A percentile compares a stretch with the other conserved stretches of the same genome.
Conservation (phyloP, 139 green algal genomes). For the Auxenochlorella pyrenoidosa region DNA sequence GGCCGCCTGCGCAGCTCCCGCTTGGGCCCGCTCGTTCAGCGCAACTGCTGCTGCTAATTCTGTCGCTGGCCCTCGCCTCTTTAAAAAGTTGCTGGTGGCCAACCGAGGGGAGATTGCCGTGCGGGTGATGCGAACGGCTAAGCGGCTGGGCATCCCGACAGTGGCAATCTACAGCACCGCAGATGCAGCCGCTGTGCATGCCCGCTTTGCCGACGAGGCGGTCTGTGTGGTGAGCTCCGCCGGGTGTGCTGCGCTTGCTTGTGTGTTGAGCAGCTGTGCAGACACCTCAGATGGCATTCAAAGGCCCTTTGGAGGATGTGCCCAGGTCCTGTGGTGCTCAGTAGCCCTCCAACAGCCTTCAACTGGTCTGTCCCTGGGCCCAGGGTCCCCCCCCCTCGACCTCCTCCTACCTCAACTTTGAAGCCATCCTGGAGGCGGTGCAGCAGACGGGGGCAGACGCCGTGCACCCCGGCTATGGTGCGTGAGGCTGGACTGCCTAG, state of each 20-base stretch:
- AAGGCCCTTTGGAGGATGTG: neutral
- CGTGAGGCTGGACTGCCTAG: neutral
- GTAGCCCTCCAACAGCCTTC: too few relatives aligned
- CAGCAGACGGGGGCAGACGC: constrained; percentile 63
- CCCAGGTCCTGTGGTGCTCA: too few relatives aligned
- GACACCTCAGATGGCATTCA: too few relatives aligned
- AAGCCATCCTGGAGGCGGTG: constrained; percentile 72
- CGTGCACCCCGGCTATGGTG: constrained; percentile 84
- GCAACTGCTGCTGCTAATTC: neutral
- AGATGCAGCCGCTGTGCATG: constrained; percentile 68
- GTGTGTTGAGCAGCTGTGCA: too few relatives aligned
- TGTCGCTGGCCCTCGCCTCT: constrained; percentile 2
- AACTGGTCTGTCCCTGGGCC: too few relatives aligned
- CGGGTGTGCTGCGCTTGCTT: too few relatives aligned
- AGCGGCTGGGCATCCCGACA: constrained; percentile 81
- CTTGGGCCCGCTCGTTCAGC: neutral
- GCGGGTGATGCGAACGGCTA: constrained; percentile 81
- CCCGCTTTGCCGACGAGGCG: constrained; percentile 73
- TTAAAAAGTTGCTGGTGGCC: constrained; percentile 82
- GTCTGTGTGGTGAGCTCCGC: constrained; percentile 65
- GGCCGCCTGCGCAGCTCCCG: neutral
- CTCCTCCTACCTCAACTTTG: constrained; percentile 82
- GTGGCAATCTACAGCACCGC: constrained; percentile 87
- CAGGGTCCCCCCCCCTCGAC: constrained; percentile 69
- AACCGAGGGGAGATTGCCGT: constrained; percentile 95